Evolutionary conservation across 1,139 yeast genomes (phyloP).

Genomic region (Taphrina populina): DNA sequence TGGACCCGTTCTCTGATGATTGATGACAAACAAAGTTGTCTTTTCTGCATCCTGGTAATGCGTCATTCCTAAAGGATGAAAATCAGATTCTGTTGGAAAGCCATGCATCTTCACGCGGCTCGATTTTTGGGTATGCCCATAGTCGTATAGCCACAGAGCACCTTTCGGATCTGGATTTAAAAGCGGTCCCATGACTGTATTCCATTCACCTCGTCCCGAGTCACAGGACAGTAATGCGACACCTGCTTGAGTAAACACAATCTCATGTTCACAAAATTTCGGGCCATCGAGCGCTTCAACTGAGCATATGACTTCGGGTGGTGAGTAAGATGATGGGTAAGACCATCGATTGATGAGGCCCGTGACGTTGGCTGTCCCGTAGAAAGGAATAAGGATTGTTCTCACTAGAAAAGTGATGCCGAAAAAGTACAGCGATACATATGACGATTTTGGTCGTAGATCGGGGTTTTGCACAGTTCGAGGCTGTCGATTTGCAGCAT

Average conservation of each 20-base stretch:
- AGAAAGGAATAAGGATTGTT: constrained; percentile 8
- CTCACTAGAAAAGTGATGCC: constrained; percentile 17
- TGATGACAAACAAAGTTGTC: constrained; percentile 22
- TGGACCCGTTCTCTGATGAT: constrained; percentile 28
- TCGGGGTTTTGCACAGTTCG: too few relatives aligned
- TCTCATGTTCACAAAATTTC: constrained; percentile 24
- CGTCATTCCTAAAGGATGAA: constrained; percentile 26
- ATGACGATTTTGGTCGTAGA: constrained; percentile 7
- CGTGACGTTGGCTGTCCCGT: neutral
- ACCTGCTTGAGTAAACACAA: constrained; percentile 15
- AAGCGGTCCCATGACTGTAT: constrained; percentile 31
- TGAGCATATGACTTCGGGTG: constrained; percentile 18
- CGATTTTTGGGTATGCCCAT: constrained; percentile 9
- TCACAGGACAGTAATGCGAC: constrained; percentile 21
- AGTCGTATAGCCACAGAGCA: constrained; percentile 14
- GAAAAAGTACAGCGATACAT: constrained; percentile 8
- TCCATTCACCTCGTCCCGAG: constrained; percentile 27
- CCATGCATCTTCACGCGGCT: constrained; percentile 1
- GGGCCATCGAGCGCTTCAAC: constrained; percentile 22
- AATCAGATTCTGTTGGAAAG: constrained; percentile 13
- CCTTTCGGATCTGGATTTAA: constrained; percentile 7
- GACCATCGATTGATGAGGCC: constrained; percentile 16
- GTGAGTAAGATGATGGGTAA: constrained; percentile 17
- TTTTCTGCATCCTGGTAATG: constrained; percentile 11
- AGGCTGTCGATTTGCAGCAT: too few relatives aligned